Percentiles rank a stretch among this genome's conserved stretches.
Evolutionary conservation across 2,329 filamentous ascomycete species (phyloP).

Genomic region (Fonsecaea multimorphosa): DNA sequence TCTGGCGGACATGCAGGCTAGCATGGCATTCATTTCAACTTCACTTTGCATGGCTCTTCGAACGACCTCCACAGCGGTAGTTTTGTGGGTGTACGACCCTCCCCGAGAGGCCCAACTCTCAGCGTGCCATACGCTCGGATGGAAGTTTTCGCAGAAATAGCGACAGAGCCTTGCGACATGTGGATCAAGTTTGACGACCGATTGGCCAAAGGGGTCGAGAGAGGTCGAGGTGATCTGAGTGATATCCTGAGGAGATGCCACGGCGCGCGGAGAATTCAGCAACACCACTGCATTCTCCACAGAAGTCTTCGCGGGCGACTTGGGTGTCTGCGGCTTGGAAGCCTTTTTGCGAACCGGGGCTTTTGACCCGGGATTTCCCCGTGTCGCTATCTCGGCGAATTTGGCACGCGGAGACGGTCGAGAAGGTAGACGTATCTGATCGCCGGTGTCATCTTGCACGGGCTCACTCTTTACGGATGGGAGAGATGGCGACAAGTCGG

Average conservation of each 20-base stretch:
- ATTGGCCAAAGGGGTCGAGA: constrained; percentile 35
- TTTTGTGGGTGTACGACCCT: constrained; percentile 34
- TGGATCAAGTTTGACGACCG: constrained; percentile 33
- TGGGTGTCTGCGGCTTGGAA: neutral
- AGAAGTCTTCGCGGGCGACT: neutral
- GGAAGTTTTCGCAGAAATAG: constrained; percentile 35
- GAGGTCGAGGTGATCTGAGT: constrained; percentile 28
- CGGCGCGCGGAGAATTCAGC: constrained; percentile 15
- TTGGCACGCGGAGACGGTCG: constrained; percentile 15
- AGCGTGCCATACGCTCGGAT: constrained; percentile 37
- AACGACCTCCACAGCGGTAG: constrained; percentile 27
- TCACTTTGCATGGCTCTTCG: constrained; percentile 35
- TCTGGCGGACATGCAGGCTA: constrained; percentile 37
- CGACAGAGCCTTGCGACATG: constrained; percentile 33
- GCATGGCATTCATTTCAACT: constrained; percentile 38
- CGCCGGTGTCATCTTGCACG: neutral
- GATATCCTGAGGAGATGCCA: constrained; percentile 29
- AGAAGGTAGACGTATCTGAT: constrained; percentile 13
- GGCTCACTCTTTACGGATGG: neutral
- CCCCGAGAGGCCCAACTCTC: constrained; percentile 32
- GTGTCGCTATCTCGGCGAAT: neutral
- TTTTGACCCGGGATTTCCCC: constrained; percentile 3
- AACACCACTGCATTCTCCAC: constrained; percentile 19
- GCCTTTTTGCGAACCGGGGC: neutral
- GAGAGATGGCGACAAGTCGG: neutral